These are phyloP conservation scores for Globisporangium nagaii DNA, from an alignment of 352 stramenopile genomes.

Conservation along the genomic window DNA sequence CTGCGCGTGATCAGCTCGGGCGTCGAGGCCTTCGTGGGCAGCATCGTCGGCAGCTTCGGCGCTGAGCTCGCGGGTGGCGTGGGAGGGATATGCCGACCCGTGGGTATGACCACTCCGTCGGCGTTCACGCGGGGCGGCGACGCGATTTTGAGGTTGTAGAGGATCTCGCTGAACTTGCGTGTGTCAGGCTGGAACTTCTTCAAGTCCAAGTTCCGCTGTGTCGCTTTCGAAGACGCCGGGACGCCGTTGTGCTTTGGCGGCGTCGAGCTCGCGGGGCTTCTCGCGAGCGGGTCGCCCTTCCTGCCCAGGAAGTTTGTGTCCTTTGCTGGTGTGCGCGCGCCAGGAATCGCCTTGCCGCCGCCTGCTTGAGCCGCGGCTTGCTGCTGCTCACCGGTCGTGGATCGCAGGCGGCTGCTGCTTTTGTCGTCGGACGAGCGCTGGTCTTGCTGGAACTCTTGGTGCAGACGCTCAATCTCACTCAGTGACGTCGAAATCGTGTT, in stretches of 20 bases:
- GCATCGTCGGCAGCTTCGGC: conserved; percentile 8
- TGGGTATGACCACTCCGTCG: background rate
- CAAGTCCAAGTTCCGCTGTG: conserved; percentile 45
- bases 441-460: conserved; percentile 24
- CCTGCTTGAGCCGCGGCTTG: too few species aligned
- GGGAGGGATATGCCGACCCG: conserved; percentile 17
- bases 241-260: conserved; percentile 6
- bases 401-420: background rate
- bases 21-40: conserved; percentile 8
- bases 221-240: background rate
- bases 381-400: conserved; percentile 1
- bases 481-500: conserved; percentile 34
- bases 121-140: conserved; percentile 29
- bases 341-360: background rate
- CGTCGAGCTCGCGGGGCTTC: conserved; percentile 4
- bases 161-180: conserved; percentile 70
- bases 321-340: background rate
- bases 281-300: conserved; percentile 4
- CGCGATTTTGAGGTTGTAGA: conserved; percentile 61
- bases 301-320: background rate
- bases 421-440: conserved; percentile 7
- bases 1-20: conserved; percentile 6
- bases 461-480: conserved; percentile 25
- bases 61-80: conserved; percentile 17
- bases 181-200: conserved; percentile 74